Conservation (phyloP, 306 rosid species). For the Inga leiocalycina region DNA sequence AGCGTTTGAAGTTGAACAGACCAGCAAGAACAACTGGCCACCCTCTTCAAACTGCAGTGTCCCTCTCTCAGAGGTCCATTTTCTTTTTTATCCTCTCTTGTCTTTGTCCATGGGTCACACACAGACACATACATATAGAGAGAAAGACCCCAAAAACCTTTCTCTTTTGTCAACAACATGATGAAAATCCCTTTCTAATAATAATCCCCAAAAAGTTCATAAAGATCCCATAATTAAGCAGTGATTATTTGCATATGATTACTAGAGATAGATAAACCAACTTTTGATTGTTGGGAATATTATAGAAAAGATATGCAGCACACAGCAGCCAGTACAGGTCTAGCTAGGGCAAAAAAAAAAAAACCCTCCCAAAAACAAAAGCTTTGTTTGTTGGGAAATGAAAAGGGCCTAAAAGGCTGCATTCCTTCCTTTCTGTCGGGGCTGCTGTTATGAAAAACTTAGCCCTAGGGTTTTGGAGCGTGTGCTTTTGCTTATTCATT, state of each 20-base stretch:
- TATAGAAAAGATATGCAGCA: conserved; percentile 34
- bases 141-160: neutral
- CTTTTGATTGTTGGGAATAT: conserved; percentile 28
- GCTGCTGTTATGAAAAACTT: conserved; percentile 58
- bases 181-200: conserved; percentile 26
- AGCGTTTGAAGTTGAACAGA: conserved; percentile 69
- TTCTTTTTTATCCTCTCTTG: conserved; percentile 32
- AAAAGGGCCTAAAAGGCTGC: conserved; percentile 72
- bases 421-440: conserved; percentile 82
- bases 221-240: conserved; percentile 32
- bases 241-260: conserved; percentile 51
- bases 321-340: neutral
- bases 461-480: conserved; percentile 52
- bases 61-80: conserved; percentile 59
- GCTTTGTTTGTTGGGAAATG: conserved; percentile 70
- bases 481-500: conserved; percentile 48
- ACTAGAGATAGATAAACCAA: conserved; percentile 17
- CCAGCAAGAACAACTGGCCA: conserved; percentile 72
- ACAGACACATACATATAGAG: neutral
- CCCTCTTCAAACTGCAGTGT: conserved; percentile 53
- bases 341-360: conserved; percentile 7
- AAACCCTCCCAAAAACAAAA: conserved; percentile 41
- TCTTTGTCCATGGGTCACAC: conserved; percentile 29
- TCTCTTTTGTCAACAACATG: conserved; percentile 27
- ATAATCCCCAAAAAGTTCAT: conserved; percentile 31